phyloP scores from a whole-genome alignment of 768 basidiomycete genomes.

The Suillus paluster region DNA sequence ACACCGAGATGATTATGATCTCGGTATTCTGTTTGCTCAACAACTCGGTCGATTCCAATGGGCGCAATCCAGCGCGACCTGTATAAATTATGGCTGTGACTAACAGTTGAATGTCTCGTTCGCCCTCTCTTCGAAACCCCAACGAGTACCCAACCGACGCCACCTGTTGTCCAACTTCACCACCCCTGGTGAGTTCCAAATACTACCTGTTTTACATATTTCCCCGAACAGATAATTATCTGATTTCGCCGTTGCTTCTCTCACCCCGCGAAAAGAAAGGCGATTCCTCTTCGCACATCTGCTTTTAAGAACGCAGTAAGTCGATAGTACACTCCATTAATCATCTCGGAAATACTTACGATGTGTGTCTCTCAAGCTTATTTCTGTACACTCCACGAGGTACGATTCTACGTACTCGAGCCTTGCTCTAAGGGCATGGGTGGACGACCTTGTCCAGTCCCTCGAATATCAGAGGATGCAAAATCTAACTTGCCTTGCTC shows the following conservation, averaged over 20 bases:
- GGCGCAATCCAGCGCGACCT: not conserved
- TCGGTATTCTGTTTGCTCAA: not conserved
- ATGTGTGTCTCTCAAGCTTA: constrained; percentile 5
- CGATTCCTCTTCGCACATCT: no score
- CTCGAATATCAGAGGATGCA: rapidly evolving
- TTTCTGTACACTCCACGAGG: constrained; percentile 13
- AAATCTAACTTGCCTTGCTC: constrained; percentile 12
- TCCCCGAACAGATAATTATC: not conserved
- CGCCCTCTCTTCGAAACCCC: not conserved
- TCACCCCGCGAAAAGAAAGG: no score
- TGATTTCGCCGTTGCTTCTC: not conserved
- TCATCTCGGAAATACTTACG: not conserved
- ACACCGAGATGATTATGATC: not conserved
- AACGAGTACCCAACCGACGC: not conserved
- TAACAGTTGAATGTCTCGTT: not conserved
- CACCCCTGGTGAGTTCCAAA: not conserved
- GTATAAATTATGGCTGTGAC: not conserved
- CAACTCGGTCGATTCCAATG: not conserved
- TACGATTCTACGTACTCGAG: not conserved
- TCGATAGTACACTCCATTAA: not conserved
- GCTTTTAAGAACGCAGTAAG: not conserved
- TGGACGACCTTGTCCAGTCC: not conserved
- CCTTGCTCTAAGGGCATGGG: not conserved
- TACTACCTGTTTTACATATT: not conserved
- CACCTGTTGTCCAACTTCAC: not conserved